Evolutionary conservation across 768 basidiomycete genomes (phyloP), one percentile per base, ranked within the genome.

Genomic region (Pleurotus salmoneostramineus): DNA sequence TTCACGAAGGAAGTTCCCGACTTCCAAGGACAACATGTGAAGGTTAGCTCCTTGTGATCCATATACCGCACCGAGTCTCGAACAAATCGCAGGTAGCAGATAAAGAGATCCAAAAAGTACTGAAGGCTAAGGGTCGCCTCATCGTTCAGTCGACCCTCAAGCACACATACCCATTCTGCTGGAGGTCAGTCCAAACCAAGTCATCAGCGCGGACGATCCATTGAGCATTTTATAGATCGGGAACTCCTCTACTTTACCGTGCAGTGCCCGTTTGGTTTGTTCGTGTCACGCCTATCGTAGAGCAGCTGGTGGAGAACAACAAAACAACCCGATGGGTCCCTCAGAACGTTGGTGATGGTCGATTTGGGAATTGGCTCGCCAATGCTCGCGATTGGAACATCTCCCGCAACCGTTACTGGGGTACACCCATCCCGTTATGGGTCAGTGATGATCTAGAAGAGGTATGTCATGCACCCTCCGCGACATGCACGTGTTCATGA

Each of bases 371-470:
- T 71, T 99, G 97, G 97, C 79, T 99, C 51, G 88, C 90, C 49
- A 98, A 96, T 71, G 97, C 97, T n/a, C 84, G 95, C 17, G 97
- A 99, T 68, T 99, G 97, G 97, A 98, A 98, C 68, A 81, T 99
- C 62, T 97, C 95, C n/a, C 84, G 97, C 61, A 98, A 98, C 77
- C 83, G 97, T 49, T 99, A 98, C 70, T 99, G 95, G 95, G 97
- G 96, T 35, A 98, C 95, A 4, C 97, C 97, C 14, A 87, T 99
- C 57, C 97, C 97, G 8, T 76, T 99, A 36, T 99, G 97, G 97
- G 93, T 79, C 31, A 95, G 91, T 66, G 93, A 95, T 0, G 97
- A 99, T 71, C 77, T 84, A 65, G 82, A 93, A 69, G 97, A 99
- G 83, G 94, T 90, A 62, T 10, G 66, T 33, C 3, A 8, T 61